Percentiles rank a stretch among this genome's conserved stretches.
These are phyloP conservation scores for Zygoascus biomembranicola DNA, from an alignment of 805 yeast genomes.

Conservation along the genomic window DNA sequence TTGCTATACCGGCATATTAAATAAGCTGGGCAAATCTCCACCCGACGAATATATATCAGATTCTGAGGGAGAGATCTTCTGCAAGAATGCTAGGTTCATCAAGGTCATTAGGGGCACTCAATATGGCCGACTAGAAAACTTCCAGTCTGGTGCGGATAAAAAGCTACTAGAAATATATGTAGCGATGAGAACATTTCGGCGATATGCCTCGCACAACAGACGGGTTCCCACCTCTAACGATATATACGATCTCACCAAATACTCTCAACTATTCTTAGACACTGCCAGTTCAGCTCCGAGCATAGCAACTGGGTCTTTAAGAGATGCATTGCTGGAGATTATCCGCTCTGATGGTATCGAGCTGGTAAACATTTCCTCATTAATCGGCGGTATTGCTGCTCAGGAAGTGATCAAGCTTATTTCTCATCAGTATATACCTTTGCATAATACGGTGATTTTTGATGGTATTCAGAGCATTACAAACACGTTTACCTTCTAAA, in stretches of 20 bases:
- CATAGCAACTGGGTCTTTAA: background rate
- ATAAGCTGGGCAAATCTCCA: conserved; percentile 21
- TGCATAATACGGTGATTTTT: conserved; percentile 60
- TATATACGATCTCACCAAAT: background rate
- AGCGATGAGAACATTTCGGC: conserved; percentile 19
- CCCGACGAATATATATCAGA: conserved; percentile 26
- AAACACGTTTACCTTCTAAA: background rate
- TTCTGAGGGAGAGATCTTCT: conserved; percentile 41
- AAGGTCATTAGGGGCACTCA: conserved; percentile 40
- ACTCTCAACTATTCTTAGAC: background rate
- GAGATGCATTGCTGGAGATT: background rate
- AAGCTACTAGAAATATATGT: conserved; percentile 18
- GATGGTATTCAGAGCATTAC: conserved; percentile 50
- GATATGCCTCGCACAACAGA: conserved; percentile 3
- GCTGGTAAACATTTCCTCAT: conserved; percentile 51
- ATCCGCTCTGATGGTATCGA: conserved; percentile 33
- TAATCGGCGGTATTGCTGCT: conserved; percentile 77
- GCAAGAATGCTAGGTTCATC: conserved; percentile 52
- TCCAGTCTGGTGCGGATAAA: conserved; percentile 2
- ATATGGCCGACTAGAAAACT: conserved; percentile 4
- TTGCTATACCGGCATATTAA: conserved; percentile 27
- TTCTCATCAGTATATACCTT: conserved; percentile 74
- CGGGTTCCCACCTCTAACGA: background rate
- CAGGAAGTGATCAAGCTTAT: conserved; percentile 74
- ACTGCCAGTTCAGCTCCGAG: background rate